phyloP scores from a whole-genome alignment of 495 filamentous ascomycete species.

The Choiromyces venosus region DNA sequence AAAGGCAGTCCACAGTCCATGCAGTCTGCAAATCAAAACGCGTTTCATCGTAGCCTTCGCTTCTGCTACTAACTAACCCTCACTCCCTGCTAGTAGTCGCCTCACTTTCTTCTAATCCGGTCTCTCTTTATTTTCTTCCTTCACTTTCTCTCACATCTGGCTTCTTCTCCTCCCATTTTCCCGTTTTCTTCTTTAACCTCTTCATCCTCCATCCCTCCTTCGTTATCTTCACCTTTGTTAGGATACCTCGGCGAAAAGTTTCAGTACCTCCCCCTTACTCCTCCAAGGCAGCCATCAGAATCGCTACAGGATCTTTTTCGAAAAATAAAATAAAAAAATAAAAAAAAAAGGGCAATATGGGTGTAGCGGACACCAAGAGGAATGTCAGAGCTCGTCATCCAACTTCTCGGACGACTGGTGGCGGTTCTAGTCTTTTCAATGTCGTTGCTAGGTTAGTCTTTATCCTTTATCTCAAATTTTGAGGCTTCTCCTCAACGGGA shows the following conservation, averaged over 20 bases:
- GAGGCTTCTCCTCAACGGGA: slow-evolving; percentile 11
- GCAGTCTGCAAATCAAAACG: slow-evolving; percentile 30
- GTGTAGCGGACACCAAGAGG: slow-evolving; percentile 39
- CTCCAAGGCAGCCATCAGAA: background rate
- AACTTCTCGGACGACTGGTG: slow-evolving; percentile 30
- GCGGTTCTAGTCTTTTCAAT: slow-evolving; percentile 52
- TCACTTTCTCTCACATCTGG: slow-evolving; percentile 3
- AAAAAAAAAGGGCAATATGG: slow-evolving; percentile 19
- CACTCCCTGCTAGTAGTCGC: slow-evolving; percentile 20
- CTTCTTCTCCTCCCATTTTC: slow-evolving; percentile 17
- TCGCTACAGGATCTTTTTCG: background rate
- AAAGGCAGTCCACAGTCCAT: slow-evolving; percentile 31
- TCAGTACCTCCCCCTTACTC: background rate
- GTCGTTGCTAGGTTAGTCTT: slow-evolving; percentile 57
- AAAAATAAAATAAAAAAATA: background rate
- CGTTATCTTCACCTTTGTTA: background rate
- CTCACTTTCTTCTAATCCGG: slow-evolving; percentile 19
- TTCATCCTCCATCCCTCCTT: background rate
- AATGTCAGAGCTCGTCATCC: slow-evolving; percentile 40
- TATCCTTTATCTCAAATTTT: slow-evolving; percentile 7
- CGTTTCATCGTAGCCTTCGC: slow-evolving; percentile 34
- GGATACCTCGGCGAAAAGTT: background rate
- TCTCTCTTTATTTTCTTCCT: slow-evolving; percentile 8
- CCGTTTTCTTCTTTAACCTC: slow-evolving; percentile 12
- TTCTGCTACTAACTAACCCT: slow-evolving; percentile 18